These are phyloP conservation scores for Exobasidium cylindrosporum DNA, from an alignment of 1,284 basidiomycete species.

Conservation along the genomic window DNA sequence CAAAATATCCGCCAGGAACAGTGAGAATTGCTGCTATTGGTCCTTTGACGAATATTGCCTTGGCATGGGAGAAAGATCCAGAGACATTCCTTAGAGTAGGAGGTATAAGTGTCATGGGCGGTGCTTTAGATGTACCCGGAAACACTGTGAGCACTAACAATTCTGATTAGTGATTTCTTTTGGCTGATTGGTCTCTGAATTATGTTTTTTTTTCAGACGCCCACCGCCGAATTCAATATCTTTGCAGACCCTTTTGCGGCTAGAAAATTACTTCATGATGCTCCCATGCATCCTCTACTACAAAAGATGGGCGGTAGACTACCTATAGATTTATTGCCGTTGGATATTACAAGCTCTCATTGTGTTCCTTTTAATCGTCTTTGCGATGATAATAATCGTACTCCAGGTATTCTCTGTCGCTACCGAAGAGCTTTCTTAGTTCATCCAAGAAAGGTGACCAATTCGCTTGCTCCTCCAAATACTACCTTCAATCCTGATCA, in stretches of 20 bases:
- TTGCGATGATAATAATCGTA: constrained; percentile 22
- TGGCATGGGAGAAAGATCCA: constrained; percentile 65
- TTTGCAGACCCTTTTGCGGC: constrained; percentile 89
- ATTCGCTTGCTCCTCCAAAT: constrained; percentile 35
- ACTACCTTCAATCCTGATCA: constrained; percentile 32
- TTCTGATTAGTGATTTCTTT: constrained; percentile 63
- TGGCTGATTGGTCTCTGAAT: constrained; percentile 1
- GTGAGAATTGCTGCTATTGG: constrained; percentile 83
- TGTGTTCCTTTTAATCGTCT: constrained; percentile 42
- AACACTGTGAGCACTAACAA: constrained; percentile 62
- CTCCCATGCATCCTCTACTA: constrained; percentile 22
- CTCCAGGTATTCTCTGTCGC: background rate
- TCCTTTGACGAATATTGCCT: constrained; percentile 81
- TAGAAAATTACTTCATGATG: constrained; percentile 38
- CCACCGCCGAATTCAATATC: constrained; percentile 71
- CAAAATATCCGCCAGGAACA: constrained; percentile 63
- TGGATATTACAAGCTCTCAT: constrained; percentile 45
- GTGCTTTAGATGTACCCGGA: constrained; percentile 86
- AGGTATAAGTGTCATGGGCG: constrained; percentile 87
- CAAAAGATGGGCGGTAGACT: constrained; percentile 20
- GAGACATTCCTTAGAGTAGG: constrained; percentile 63
- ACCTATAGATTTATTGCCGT: constrained; percentile 41
- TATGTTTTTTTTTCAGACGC: constrained; percentile 7
- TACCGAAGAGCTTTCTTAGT: constrained; percentile 40
- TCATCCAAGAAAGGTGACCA: constrained; percentile 45